Percentiles rank a stretch among this genome's conserved stretches.
Conservation (phyloP, 169 alveolate genomes). For the Theileria luwenshuni region DNA sequence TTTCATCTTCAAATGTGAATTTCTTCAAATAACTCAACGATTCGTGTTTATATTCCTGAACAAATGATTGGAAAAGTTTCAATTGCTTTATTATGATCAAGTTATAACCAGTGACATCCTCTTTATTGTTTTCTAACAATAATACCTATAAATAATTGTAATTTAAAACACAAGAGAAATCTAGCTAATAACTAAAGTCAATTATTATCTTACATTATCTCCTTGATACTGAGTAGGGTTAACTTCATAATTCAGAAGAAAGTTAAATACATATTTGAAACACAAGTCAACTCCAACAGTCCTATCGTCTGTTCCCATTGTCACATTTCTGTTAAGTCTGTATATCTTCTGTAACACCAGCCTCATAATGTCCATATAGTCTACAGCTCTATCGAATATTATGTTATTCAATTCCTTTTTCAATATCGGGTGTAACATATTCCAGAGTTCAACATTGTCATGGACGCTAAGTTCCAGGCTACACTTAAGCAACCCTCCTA, state of each 20-base stretch:
- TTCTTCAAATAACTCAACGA: slow-evolving; percentile 13
- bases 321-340: neutral
- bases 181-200: neutral
- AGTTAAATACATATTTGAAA: slow-evolving; percentile 31
- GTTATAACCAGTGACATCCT: slow-evolving; percentile 12
- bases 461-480: neutral
- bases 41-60: slow-evolving; percentile 27
- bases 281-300: neutral
- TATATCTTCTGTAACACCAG: slow-evolving; percentile 12
- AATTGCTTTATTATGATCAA: slow-evolving; percentile 48
- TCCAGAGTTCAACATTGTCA: neutral
- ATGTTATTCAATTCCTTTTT: slow-evolving; percentile 29
- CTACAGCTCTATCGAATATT: slow-evolving; percentile 28
- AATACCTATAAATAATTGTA: slow-evolving; percentile 6
- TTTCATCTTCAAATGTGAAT: slow-evolving; percentile 8
- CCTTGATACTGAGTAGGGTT: neutral
- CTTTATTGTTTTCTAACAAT: slow-evolving; percentile 11
- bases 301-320: neutral
- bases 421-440: slow-evolving; percentile 10
- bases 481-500: slow-evolving; percentile 22
- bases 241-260: slow-evolving; percentile 19
- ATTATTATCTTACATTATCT: neutral
- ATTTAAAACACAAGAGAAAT: neutral
- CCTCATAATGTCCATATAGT: slow-evolving; percentile 60
- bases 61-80: slow-evolving; percentile 49